phyloP scores from a whole-genome alignment of 2,329 filamentous ascomycete genomes.

The Tolypocladium paradoxum region DNA sequence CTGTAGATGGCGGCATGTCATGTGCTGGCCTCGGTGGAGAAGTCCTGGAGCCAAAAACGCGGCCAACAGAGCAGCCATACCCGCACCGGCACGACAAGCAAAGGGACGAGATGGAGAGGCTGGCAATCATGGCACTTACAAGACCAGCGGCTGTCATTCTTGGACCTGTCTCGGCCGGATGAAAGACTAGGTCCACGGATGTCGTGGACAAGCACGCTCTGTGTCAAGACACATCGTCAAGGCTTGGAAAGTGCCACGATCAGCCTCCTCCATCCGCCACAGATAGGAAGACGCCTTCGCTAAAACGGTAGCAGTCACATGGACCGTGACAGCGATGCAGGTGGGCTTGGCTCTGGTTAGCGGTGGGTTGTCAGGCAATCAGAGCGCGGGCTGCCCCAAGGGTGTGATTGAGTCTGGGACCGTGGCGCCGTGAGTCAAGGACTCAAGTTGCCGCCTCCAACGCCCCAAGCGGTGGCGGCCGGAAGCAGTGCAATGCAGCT shows the following conservation, averaged over 20 bases:
- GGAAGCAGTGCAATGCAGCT: not conserved
- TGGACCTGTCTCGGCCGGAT: not conserved
- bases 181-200: not conserved
- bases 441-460: not conserved
- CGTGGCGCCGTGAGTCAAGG: not conserved
- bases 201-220: not conserved
- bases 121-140: not conserved
- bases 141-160: not conserved
- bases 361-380: not conserved
- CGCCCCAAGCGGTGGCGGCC: not conserved
- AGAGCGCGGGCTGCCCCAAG: not conserved
- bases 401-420: not conserved
- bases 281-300: not conserved
- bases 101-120: too few species aligned
- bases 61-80: not conserved
- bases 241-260: not conserved
- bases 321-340: conserved; percentile 5
- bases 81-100: not conserved
- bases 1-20: not conserved
- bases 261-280: not conserved
- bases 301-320: conserved; percentile 6
- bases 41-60: not conserved
- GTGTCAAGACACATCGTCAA: not conserved
- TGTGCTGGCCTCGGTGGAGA: not conserved
- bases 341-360: conserved; percentile 5